These are phyloP conservation scores for Penicillium sp. DNA, from an alignment of 2,329 filamentous ascomycete genomes.

Conservation along the genomic window DNA sequence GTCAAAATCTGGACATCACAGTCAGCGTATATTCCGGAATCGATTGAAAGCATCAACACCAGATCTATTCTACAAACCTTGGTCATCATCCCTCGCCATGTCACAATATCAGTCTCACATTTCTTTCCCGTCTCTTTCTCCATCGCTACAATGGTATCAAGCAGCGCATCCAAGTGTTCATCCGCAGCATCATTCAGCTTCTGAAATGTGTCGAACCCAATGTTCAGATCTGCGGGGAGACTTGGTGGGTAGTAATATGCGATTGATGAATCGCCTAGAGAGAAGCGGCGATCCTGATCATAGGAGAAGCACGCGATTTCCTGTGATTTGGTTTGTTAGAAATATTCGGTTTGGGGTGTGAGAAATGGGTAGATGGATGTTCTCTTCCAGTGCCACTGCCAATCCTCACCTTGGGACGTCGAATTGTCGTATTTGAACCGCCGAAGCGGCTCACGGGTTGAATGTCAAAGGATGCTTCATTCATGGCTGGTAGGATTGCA, in stretches of 20 bases:
- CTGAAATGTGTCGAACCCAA: constrained; percentile 79
- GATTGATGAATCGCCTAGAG: constrained; percentile 75
- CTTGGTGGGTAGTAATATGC: constrained; percentile 84
- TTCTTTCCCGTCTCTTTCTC: constrained; percentile 70
- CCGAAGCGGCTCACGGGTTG: constrained; percentile 71
- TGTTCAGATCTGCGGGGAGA: constrained; percentile 72
- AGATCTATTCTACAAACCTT: constrained; percentile 63
- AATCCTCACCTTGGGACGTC: constrained; percentile 68
- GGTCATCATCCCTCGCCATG: constrained; percentile 98
- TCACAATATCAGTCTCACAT: constrained; percentile 78
- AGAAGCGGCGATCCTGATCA: constrained; percentile 78
- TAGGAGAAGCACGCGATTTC: constrained; percentile 95
- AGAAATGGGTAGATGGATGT: background rate
- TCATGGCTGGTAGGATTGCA: constrained; percentile 30
- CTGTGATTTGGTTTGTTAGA: constrained; percentile 48
- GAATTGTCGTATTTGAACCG: constrained; percentile 70
- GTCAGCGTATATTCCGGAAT: background rate
- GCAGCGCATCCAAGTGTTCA: constrained; percentile 82
- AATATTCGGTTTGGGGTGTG: background rate
- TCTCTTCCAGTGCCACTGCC: background rate
- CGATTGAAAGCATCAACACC: background rate
- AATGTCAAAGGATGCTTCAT: constrained; percentile 60
- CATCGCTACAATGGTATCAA: constrained; percentile 73
- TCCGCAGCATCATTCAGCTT: constrained; percentile 81
- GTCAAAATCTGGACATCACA: constrained; percentile 71